phyloP scores from a whole-genome alignment of 2,329 filamentous ascomycete genomes.

The Botryotinia globosa region DNA sequence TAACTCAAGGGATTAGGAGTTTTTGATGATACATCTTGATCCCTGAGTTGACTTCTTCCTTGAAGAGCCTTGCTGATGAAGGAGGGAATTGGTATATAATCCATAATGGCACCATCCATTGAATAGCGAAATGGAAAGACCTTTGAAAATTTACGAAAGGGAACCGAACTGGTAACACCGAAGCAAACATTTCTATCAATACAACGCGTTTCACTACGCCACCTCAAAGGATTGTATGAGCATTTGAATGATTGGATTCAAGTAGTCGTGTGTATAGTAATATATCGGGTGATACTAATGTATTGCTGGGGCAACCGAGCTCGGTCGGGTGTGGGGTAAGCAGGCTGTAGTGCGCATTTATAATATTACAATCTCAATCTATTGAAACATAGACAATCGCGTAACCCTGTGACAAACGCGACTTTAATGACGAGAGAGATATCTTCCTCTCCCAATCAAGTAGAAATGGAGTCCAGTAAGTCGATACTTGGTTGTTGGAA shows the following conservation, averaged over 20 bases:
- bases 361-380: neutral
- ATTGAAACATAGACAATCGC: neutral
- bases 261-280: neutral
- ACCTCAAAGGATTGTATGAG: neutral
- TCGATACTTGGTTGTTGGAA: neutral
- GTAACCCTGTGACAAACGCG: constrained; percentile 6
- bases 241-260: neutral
- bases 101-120: neutral
- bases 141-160: neutral
- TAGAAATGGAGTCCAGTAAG: constrained; percentile 20
- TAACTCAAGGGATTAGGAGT: constrained; percentile 35
- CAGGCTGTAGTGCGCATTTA: neutral
- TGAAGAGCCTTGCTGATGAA: constrained; percentile 8
- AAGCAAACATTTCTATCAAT: neutral
- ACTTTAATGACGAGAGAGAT: constrained; percentile 12
- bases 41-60: neutral
- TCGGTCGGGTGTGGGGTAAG: neutral
- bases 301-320: neutral
- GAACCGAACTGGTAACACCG: neutral
- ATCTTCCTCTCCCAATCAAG: neutral
- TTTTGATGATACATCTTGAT: constrained; percentile 13
- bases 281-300: neutral
- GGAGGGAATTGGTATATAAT: neutral
- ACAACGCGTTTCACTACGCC: neutral
- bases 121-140: neutral